Evolutionary conservation across 179 eudicot species (phyloP).

Genomic region (Vitellaria paradoxa): DNA sequence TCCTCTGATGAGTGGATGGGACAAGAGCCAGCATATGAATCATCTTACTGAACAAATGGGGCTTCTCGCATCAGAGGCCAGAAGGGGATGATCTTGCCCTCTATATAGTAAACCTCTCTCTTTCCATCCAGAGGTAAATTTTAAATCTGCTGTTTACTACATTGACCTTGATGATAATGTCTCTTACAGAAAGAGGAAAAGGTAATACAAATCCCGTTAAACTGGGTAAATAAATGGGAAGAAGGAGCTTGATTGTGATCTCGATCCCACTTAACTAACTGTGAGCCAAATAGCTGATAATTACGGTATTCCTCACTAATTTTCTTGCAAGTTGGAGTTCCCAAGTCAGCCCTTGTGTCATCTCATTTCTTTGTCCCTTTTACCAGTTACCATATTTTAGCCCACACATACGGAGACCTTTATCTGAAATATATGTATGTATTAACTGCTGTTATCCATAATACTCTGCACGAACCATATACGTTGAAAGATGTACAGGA

Average conservation of each 20-base stretch:
- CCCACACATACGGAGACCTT: too few relatives aligned
- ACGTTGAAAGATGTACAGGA: not conserved
- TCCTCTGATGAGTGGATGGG: constrained; percentile 34
- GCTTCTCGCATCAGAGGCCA: constrained; percentile 39
- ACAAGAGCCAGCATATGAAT: constrained; percentile 24
- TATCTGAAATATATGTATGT: too few relatives aligned
- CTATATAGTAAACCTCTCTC: constrained; percentile 15
- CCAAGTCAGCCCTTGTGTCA: not conserved
- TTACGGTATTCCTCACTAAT: not conserved
- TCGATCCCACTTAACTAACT: constrained; percentile 1
- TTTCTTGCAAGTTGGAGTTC: not conserved
- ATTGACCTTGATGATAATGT: not conserved
- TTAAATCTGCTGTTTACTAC: not conserved
- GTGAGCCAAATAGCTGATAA: not conserved
- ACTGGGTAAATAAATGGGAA: not conserved
- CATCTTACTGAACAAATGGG: constrained; percentile 35
- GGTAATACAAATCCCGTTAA: not conserved
- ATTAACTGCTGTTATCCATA: not conserved
- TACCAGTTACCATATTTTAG: not conserved
- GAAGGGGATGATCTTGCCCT: constrained; percentile 25
- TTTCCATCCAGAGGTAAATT: constrained; percentile 27
- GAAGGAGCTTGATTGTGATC: not conserved
- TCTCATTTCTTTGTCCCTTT: not conserved
- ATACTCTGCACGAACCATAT: not conserved
- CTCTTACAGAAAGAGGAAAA: not conserved